Evolutionary conservation across 495 filamentous ascomycete species (phyloP).

Genomic region (Cenococcum geophilum): DNA sequence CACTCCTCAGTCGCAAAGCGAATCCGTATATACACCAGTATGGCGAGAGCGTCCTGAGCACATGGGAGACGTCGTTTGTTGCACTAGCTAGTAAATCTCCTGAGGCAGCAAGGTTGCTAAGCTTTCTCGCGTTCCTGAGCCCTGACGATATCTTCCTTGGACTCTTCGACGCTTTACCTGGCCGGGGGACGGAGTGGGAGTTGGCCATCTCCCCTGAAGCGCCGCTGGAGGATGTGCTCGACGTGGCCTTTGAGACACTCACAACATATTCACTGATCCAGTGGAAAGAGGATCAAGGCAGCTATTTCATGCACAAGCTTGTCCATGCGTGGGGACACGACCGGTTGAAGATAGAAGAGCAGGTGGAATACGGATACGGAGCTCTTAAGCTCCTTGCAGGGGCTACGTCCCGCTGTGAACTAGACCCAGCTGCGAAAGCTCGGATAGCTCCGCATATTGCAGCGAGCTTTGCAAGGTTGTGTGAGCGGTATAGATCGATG

Average conservation of each 20-base stretch:
- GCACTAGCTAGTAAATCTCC: slow-evolving; percentile 3
- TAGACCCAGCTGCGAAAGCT: too few relatives aligned
- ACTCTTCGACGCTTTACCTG: background rate
- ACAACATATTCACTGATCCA: slow-evolving; percentile 7
- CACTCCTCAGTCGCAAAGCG: slow-evolving; percentile 12
- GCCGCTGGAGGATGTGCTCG: too few relatives aligned
- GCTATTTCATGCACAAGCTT: slow-evolving; percentile 27
- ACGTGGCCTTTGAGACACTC: too few relatives aligned
- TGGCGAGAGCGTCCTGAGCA: slow-evolving; percentile 22
- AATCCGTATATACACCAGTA: slow-evolving; percentile 25
- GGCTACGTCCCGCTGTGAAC: too few relatives aligned
- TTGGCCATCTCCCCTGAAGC: too few relatives aligned
- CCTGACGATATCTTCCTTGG: slow-evolving; percentile 17
- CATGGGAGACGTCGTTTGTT: slow-evolving; percentile 27
- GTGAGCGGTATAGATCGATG: too few relatives aligned
- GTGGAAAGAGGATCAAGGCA: slow-evolving; percentile 12
- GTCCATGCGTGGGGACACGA: slow-evolving; percentile 27
- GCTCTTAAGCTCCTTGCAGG: background rate
- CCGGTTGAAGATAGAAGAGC: slow-evolving; percentile 7
- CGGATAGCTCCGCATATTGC: too few relatives aligned
- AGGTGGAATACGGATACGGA: background rate
- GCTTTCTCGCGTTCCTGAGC: slow-evolving; percentile 6
- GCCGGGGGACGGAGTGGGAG: too few relatives aligned
- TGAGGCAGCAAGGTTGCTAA: slow-evolving; percentile 10
- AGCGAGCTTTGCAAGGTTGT: too few relatives aligned